A percentile compares a stretch with the other conserved stretches of the same genome.
Evolutionary conservation across 352 stramenopile species (phyloP).

Genomic region (Plasmopara halstedii): DNA sequence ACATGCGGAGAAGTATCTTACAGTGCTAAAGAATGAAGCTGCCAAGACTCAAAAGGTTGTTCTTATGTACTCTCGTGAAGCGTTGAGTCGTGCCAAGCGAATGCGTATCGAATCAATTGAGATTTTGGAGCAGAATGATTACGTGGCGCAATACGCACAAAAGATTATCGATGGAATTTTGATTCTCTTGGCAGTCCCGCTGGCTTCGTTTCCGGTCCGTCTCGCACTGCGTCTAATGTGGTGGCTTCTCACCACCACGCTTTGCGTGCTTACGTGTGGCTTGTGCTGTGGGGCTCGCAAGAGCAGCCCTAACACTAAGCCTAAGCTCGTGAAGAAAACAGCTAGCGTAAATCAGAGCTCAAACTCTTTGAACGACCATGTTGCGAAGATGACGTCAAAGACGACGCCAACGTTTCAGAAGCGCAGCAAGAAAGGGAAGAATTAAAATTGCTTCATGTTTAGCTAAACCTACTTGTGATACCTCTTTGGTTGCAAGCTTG

Average conservation of each 20-base stretch:
- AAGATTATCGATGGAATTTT: slow-evolving; percentile 60
- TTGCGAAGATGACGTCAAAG: slow-evolving; percentile 17
- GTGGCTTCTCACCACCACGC: slow-evolving; percentile 44
- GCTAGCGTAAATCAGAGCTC: slow-evolving; percentile 10
- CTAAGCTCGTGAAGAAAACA: slow-evolving; percentile 31
- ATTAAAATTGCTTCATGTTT: slow-evolving; percentile 15
- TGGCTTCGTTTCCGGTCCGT: slow-evolving; percentile 42
- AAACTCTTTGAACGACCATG: slow-evolving; percentile 12
- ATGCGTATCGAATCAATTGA: slow-evolving; percentile 42
- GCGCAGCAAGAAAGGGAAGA: slow-evolving; percentile 27
- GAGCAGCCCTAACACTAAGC: slow-evolving; percentile 35
- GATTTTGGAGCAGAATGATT: slow-evolving; percentile 50
- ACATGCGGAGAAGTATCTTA: slow-evolving; percentile 48
- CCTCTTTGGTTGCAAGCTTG: no score
- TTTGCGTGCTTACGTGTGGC: slow-evolving; percentile 48
- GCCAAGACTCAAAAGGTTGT: slow-evolving; percentile 29
- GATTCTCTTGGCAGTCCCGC: slow-evolving; percentile 33
- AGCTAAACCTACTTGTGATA: no score
- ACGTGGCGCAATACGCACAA: slow-evolving; percentile 50
- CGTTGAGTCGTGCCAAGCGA: slow-evolving; percentile 34
- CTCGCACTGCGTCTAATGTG: slow-evolving; percentile 41
- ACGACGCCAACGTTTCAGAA: slow-evolving; percentile 16
- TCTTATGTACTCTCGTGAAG: slow-evolving; percentile 35
- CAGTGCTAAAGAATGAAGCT: slow-evolving; percentile 40
- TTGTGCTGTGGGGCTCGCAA: slow-evolving; percentile 53